A percentile compares a stretch with the other conserved stretches of the same genome.
Evolutionary conservation across 2,329 filamentous ascomycete species (phyloP).

Genomic region (Aspergillus luchuensis): DNA sequence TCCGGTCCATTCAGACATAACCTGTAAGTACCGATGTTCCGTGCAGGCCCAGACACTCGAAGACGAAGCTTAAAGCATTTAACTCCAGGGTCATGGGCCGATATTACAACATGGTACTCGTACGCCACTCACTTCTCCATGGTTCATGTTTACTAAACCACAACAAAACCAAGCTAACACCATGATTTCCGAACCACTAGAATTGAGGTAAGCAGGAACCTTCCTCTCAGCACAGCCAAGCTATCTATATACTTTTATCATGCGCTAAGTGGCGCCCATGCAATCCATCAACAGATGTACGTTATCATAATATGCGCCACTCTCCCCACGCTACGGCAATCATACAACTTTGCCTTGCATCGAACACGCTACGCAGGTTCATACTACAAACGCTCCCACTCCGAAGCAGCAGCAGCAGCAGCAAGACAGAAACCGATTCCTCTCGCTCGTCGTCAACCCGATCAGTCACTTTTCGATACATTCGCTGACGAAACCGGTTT

Average conservation of each 20-base stretch:
- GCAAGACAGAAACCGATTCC: neutral
- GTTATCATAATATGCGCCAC: conserved; percentile 18
- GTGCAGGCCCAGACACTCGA: too few relatives aligned
- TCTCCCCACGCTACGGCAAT: conserved; percentile 14
- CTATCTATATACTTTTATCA: too few relatives aligned
- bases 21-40: conserved; percentile 9
- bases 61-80: neutral
- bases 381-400: neutral
- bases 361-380: conserved; percentile 4
- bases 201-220: too few relatives aligned
- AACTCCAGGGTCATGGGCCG: conserved; percentile 16
- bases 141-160: too few relatives aligned
- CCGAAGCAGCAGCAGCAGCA: neutral
- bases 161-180: too few relatives aligned
- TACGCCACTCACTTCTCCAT: conserved; percentile 2
- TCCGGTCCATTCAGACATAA: conserved; percentile 17
- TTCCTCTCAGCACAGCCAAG: too few relatives aligned
- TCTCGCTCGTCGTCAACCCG: conserved; percentile 2
- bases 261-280: too few relatives aligned
- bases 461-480: conserved; percentile 13
- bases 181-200: too few relatives aligned
- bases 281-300: conserved; percentile 9
- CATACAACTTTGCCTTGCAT: conserved; percentile 7
- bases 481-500: neutral
- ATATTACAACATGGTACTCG: conserved; percentile 21